Base-by-base conservation (phyloP, 192 early-diverging fungal species). In the Phlyctochytrium planicorne region DNA sequence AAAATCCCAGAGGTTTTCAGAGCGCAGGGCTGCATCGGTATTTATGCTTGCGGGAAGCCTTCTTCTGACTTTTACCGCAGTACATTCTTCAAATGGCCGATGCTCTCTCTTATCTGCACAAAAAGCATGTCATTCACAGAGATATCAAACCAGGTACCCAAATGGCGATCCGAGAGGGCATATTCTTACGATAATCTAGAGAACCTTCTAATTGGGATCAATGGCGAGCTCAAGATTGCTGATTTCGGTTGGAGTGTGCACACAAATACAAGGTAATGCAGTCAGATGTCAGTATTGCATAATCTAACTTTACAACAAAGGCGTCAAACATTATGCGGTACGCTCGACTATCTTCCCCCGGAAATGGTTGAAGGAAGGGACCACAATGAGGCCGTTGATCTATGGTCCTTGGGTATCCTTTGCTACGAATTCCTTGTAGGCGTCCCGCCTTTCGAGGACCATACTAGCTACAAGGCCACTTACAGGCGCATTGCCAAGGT, bases 221-320 rank as follows among this genome's bases (percentile, higher is more conserved):
- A 91, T 30, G 95, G 93, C 30, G 91, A 95, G 65, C 80, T 98
- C 50, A 97, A 97, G 66, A 95, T 98, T 73, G 92, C 88, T 16
- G 96, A 98, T 80, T 98, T 98, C 83, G 96, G 96, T 0, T 98
- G 96, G 96, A 92, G 91, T 0, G 94, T 98, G 12, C 91, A 94
- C 68, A 87, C 93, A 31, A 89, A 87, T 17, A 83, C 86, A 59
- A 78, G 82, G 14, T 47, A 82, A 82, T 84, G 67, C 25, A 32
- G 0, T 34, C 32, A 0, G 40, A n/a, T 10, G 12, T 50, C 40
- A 50, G 10, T n/a, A 50, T 50, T 50, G n/a, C n/a, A 14, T n/a
- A 50, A 50, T 14, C n/a, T 50, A 10, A 14, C 2, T 17, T 1
- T 67, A 61, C 1, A 53, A 57, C 35, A 53, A 59, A 89, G 95